Percentiles rank a stretch among this genome's conserved stretches.
These are phyloP conservation scores for Lactarius vividus DNA, from an alignment of 768 basidiomycete genomes.

Conservation along the genomic window DNA sequence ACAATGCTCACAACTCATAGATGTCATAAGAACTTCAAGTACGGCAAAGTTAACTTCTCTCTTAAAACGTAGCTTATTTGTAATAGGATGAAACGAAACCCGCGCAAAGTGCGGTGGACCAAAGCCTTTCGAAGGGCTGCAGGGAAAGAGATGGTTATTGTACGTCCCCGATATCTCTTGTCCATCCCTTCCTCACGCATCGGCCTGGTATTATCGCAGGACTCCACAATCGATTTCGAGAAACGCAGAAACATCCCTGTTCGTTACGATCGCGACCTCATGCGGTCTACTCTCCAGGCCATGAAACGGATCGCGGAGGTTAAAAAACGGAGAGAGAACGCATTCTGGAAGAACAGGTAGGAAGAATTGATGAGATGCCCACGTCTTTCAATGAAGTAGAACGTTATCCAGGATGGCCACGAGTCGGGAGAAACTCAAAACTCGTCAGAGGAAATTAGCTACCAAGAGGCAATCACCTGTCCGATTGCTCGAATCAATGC, in stretches of 20 bases:
- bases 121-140: slow-evolving; percentile 99
- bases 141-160: slow-evolving; percentile 99
- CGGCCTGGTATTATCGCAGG: slow-evolving; percentile 45
- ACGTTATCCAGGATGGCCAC: slow-evolving; percentile 67
- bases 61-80: neutral
- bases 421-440: slow-evolving; percentile 73
- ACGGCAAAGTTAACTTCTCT: slow-evolving; percentile 29
- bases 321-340: slow-evolving; percentile 83
- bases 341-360: slow-evolving; percentile 93
- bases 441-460: slow-evolving; percentile 66
- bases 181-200: slow-evolving; percentile 8
- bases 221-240: slow-evolving; percentile 98
- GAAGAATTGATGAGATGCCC: neutral
- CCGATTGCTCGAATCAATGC: slow-evolving; percentile 65
- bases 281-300: slow-evolving; percentile 90
- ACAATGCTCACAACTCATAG: slow-evolving; percentile 40
- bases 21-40: slow-evolving; percentile 99
- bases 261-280: slow-evolving; percentile 91
- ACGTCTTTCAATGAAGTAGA: neutral
- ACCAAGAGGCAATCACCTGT: slow-evolving; percentile 52
- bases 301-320: slow-evolving; percentile 96
- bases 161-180: slow-evolving; percentile 40
- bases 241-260: slow-evolving; percentile 97
- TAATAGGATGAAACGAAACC: slow-evolving; percentile 96
- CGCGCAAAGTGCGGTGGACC: slow-evolving; percentile 98